Evolutionary conservation across 1,284 basidiomycete genomes (phyloP).

Genomic region (Trametes sp.): DNA sequence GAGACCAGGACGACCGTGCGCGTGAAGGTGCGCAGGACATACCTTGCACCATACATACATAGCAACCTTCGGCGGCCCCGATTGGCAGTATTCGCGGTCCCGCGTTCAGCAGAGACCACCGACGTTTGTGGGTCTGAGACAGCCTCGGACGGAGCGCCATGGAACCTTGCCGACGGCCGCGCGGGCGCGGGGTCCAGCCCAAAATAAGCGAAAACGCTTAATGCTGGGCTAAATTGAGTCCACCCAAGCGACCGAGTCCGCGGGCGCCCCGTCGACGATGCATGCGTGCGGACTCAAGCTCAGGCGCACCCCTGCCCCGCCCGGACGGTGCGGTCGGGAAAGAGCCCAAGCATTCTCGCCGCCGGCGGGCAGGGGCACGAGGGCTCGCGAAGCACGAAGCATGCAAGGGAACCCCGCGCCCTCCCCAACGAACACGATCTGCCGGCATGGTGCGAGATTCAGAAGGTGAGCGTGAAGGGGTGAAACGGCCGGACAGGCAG

Average conservation of each 20-base stretch:
- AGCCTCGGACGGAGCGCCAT: not conserved
- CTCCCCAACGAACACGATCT: not conserved
- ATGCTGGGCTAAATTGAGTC: conserved; percentile 7
- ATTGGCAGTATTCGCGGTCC: too few species aligned
- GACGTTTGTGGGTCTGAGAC: not conserved
- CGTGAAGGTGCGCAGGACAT: not conserved
- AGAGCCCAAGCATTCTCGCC: conserved; percentile 1
- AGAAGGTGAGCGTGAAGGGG: not conserved
- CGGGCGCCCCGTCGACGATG: conserved; percentile 16
- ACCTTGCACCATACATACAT: not conserved
- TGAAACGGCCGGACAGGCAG: not conserved
- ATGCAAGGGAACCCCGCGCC: not conserved
- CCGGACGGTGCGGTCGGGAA: not conserved
- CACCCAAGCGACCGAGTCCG: conserved; percentile 3
- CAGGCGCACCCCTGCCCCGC: not conserved
- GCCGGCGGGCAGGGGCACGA: conserved; percentile 2
- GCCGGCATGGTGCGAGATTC: not conserved
- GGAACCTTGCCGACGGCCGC: not conserved
- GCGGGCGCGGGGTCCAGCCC: conserved; percentile 1
- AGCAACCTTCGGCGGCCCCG: not conserved
- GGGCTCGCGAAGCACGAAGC: conserved; percentile 1
- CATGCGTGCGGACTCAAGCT: too few species aligned
- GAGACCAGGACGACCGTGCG: not conserved
- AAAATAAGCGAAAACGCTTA: conserved; percentile 5
- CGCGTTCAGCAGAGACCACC: not conserved